Conservation (phyloP, 2,329 filamentous ascomycete genomes). For the Colletotrichum paranaense region DNA sequence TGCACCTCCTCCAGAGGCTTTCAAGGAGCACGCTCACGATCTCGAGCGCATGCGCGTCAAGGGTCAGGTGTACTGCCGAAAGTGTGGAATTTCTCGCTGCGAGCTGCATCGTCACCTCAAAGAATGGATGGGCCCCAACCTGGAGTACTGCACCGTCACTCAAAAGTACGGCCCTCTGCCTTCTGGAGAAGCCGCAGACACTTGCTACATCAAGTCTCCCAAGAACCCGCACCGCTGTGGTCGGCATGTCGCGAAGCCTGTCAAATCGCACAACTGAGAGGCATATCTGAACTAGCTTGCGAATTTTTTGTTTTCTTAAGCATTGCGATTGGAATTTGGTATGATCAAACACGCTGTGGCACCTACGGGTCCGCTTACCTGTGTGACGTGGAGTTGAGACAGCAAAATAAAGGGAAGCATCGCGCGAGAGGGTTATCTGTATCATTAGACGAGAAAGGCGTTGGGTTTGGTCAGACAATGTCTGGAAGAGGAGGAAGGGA, state of each 20-base stretch:
- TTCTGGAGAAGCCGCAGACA: constrained; percentile 56
- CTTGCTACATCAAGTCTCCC: constrained; percentile 71
- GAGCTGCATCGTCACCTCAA: constrained; percentile 72
- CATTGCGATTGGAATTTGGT: background rate
- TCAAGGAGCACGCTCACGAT: constrained; percentile 36
- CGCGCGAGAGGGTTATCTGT: background rate
- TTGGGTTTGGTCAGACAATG: background rate
- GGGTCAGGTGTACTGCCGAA: constrained; percentile 71
- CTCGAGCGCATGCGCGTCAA: constrained; percentile 63
- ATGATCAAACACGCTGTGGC: background rate
- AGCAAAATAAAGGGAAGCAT: background rate
- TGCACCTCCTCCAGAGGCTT: constrained; percentile 16
- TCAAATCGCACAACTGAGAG: background rate
- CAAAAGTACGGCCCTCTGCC: constrained; percentile 66
- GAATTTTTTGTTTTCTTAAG: no score
- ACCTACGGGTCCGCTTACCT: background rate
- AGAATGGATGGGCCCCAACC: constrained; percentile 66
- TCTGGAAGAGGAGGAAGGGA: background rate
- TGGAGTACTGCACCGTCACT: constrained; percentile 71
- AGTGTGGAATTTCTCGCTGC: constrained; percentile 70
- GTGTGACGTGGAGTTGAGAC: background rate
- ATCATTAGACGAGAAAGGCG: background rate
- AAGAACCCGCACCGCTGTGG: constrained; percentile 69
- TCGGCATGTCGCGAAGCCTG: constrained; percentile 56
- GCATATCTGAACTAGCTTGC: background rate